A percentile compares a stretch with the other conserved stretches of the same genome.
Conservation (phyloP, 768 basidiomycete species). For the Boletus reticuloceps region DNA sequence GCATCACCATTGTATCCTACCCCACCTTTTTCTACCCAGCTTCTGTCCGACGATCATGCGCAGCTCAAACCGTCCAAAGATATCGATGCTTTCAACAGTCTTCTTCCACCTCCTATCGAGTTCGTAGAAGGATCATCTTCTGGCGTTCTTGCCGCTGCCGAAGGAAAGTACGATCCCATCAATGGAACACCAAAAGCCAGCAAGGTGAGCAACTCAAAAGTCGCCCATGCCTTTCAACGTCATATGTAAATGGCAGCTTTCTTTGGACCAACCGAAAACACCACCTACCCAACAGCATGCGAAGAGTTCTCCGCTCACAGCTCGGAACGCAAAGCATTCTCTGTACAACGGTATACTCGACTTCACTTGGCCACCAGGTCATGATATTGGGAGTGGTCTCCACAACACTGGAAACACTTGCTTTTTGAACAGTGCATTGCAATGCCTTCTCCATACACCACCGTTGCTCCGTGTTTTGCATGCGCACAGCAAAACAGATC, state of each 20-base stretch:
- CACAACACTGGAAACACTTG: slow-evolving; percentile 92
- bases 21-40: slow-evolving; percentile 49
- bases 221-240: not conserved
- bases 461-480: slow-evolving; percentile 69
- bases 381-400: slow-evolving; percentile 58
- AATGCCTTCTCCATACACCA: slow-evolving; percentile 90
- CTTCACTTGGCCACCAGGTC: slow-evolving; percentile 55
- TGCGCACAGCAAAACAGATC: slow-evolving; percentile 45
- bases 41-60: slow-evolving; percentile 47
- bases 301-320: slow-evolving; percentile 25
- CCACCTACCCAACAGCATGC: slow-evolving; percentile 25
- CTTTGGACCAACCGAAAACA: slow-evolving; percentile 22
- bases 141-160: slow-evolving; percentile 64
- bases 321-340: slow-evolving; percentile 32
- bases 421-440: slow-evolving; percentile 92
- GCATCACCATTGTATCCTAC: slow-evolving; percentile 61
- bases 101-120: slow-evolving; percentile 79
- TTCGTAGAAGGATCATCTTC: slow-evolving; percentile 85
- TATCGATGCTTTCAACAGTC: slow-evolving; percentile 69
- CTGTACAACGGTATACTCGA: slow-evolving; percentile 58
- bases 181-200: slow-evolving; percentile 59
- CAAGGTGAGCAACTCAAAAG: slow-evolving; percentile 40
- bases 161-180: slow-evolving; percentile 80
- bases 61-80: slow-evolving; percentile 69
- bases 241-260: slow-evolving; percentile 4